phyloP scores from a whole-genome alignment of 129 eudicot genomes.

The Solidago caesia region DNA sequence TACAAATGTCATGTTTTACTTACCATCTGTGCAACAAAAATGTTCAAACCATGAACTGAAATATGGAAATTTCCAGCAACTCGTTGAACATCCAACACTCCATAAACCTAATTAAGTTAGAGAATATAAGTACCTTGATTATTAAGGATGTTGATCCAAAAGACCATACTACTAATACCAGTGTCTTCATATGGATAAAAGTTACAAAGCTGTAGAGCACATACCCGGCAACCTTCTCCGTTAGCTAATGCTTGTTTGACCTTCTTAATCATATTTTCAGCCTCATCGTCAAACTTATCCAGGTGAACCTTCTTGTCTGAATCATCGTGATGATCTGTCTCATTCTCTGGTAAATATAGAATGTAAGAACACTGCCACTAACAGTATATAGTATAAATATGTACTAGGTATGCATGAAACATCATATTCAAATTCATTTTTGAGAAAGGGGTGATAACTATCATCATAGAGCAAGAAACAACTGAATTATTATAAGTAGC shows the following conservation, averaged over 20 bases:
- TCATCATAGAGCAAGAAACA: neutral
- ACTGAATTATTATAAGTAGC: neutral
- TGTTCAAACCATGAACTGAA: conserved; percentile 94
- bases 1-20: conserved; percentile 28
- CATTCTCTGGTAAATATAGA: conserved; percentile 44
- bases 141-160: conserved; percentile 11
- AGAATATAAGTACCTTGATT: conserved; percentile 4
- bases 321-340: conserved; percentile 67
- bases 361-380: conserved; percentile 28
- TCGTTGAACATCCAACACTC: conserved; percentile 94
- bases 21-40: conserved; percentile 96
- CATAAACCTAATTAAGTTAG: conserved; percentile 68
- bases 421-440: neutral
- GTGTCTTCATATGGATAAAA: neutral
- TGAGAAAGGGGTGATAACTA: neutral
- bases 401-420: neutral
- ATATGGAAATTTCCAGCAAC: conserved; percentile 99
- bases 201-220: conserved; percentile 13
- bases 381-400: neutral
- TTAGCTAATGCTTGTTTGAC: conserved; percentile 80
- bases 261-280: conserved; percentile 65
- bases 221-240: conserved; percentile 96
- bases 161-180: neutral
- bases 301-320: conserved; percentile 51
- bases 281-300: conserved; percentile 74